Evolutionary conservation across 192 early-diverging fungal genomes (phyloP), one percentile per base, ranked within the genome.

Genomic region (Coemansia sp.): DNA sequence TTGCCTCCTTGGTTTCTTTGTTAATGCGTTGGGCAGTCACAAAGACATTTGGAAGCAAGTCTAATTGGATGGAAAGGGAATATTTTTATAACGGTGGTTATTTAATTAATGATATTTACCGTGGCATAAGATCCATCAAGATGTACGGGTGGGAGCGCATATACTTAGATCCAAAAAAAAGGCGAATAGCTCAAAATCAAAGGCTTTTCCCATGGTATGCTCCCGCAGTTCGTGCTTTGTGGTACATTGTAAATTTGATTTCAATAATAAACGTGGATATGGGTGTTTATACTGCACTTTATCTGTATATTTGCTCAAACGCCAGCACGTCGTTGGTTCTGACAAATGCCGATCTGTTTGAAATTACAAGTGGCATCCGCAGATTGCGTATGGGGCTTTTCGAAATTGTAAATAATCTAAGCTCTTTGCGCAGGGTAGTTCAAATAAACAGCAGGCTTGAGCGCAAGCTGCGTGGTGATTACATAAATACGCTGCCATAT

Each of bases 61-160:
- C 15, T 32, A 8, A 63, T 35, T 71, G 74, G 68, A 36, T 28
- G 22, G 22, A 15, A 0, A 3, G 5, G 0, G 8, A 28, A 5
- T 4, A 64, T 38, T 8, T 69, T 51, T 39, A 17, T 15, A 15
- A 4, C 6, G 37, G 32, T 14, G 28, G 60, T 20, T 34, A 34
- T 8, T 5, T 38, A 2, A 41, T 82, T 5, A 11, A 59, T 32
- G 65, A 67, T 18, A 73, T 81, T 9, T 37, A 33, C 2, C 5
- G 60, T 3, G 63, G 43, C 14, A 81, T 76, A 9, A 72, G 64
- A 33, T 66, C 71, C 4, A 69, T 81, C 15, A 81, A 76, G 65
- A 33, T 81, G 33, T 76, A 72, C 65, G 71, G 74, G n/a, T 81
- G 79, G 79, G 79, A 81, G 34, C 54, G 34, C 32, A 68, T 70